These are phyloP conservation scores for Eimeria tenella DNA, from an alignment of 169 alveolate species.

Conservation along the genomic window DNA sequence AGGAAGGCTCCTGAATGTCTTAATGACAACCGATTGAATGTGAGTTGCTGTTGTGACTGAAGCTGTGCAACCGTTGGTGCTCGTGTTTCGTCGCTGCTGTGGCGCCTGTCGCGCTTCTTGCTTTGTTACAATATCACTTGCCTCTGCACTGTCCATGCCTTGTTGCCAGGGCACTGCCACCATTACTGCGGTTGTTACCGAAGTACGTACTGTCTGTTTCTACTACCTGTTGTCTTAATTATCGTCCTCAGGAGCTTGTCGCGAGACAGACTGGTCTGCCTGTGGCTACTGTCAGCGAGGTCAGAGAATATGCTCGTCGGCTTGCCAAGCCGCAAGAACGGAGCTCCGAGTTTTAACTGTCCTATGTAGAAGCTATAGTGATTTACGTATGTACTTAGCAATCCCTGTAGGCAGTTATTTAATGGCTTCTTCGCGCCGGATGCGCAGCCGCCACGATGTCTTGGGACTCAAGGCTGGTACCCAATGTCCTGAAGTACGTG, in stretches of 20 bases:
- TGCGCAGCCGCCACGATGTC: too few species aligned
- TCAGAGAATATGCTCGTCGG: constrained; percentile 14
- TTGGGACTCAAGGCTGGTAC: too few species aligned
- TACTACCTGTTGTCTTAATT: neutral
- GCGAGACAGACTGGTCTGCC: constrained; percentile 63
- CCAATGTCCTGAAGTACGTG: too few species aligned
- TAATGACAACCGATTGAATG: neutral
- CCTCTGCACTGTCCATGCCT: neutral
- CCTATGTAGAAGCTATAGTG: too few species aligned
- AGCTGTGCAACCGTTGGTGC: neutral
- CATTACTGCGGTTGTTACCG: neutral
- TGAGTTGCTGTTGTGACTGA: constrained; percentile 14
- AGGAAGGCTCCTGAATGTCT: constrained; percentile 57
- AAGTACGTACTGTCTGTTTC: neutral
- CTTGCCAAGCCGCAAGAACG: neutral
- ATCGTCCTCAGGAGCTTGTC: constrained; percentile 44
- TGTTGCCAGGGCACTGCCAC: neutral
- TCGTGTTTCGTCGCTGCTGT: neutral
- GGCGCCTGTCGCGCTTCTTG: neutral
- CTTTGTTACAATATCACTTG: neutral
- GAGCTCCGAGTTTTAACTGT: too few species aligned
- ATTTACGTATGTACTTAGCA: too few species aligned
- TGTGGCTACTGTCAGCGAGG: constrained; percentile 24
- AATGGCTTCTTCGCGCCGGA: too few species aligned
- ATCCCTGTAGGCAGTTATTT: too few species aligned